phyloP scores from a whole-genome alignment of 257 asterid genomes.

The Orobanche coerulescens region DNA sequence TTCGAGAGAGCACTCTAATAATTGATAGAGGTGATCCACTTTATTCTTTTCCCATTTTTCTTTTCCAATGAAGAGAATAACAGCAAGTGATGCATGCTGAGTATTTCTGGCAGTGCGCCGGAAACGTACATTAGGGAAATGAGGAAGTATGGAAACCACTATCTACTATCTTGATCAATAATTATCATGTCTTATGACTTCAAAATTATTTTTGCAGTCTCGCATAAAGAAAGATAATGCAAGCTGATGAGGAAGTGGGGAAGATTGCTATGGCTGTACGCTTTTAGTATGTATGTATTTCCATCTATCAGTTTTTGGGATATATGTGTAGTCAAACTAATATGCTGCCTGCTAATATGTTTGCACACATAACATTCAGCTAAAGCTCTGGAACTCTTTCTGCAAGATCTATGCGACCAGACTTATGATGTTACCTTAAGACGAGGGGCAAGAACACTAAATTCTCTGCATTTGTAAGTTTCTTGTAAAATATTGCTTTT shows the following conservation, averaged over 20 bases:
- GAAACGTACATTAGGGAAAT: too few species aligned
- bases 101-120: too few species aligned
- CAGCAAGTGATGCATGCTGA: too few species aligned
- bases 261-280: conserved; percentile 68
- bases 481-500: too few species aligned
- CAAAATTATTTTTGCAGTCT: conserved; percentile 24
- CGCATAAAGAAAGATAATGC: conserved; percentile 66
- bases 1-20: too few species aligned
- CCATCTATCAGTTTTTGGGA: background rate
- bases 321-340: too few species aligned
- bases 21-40: too few species aligned
- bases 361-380: conserved; percentile 32
- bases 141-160: too few species aligned
- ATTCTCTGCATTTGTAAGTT: conserved; percentile 52
- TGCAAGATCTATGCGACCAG: conserved; percentile 62
- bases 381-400: conserved; percentile 56
- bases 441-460: conserved; percentile 60
- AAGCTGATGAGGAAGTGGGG: conserved; percentile 67
- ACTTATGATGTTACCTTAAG: conserved; percentile 46
- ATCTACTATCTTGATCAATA: too few species aligned
- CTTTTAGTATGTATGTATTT: conserved; percentile 51
- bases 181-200: background rate
- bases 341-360: conserved; percentile 14
- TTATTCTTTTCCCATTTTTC: too few species aligned
- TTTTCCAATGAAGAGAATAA: too few species aligned